phyloP scores from a whole-genome alignment of 805 yeast genomes.

The Cyberlindnera subsufficiens region DNA sequence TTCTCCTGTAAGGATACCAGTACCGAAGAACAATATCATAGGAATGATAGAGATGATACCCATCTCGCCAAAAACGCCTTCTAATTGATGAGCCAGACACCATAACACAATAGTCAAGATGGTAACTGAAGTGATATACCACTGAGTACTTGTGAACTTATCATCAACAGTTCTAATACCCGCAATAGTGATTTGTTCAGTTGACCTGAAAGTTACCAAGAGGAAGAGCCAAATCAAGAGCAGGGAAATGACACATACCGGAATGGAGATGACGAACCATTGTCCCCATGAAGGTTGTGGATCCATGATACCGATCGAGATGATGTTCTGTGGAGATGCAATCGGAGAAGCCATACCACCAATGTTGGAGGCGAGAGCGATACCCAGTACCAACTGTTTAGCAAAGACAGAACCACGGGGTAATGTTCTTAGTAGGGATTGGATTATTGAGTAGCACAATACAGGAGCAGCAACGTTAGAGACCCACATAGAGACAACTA shows the following conservation, averaged over 20 bases:
- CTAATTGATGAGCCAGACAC: slow-evolving; percentile 80
- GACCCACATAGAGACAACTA: slow-evolving; percentile 90
- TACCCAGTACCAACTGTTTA: slow-evolving; percentile 80
- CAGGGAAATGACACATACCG: slow-evolving; percentile 63
- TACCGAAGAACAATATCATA: slow-evolving; percentile 84
- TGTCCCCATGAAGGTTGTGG: slow-evolving; percentile 85
- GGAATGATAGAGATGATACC: slow-evolving; percentile 94
- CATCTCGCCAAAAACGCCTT: slow-evolving; percentile 83
- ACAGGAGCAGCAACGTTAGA: slow-evolving; percentile 98
- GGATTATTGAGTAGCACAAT: slow-evolving; percentile 82
- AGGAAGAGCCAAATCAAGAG: slow-evolving; percentile 69
- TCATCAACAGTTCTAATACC: slow-evolving; percentile 56
- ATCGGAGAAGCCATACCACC: slow-evolving; percentile 99
- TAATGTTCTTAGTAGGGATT: slow-evolving; percentile 79
- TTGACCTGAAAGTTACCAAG: slow-evolving; percentile 56
- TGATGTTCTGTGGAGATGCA: slow-evolving; percentile 93
- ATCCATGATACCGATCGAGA: slow-evolving; percentile 82
- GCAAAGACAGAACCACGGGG: slow-evolving; percentile 76
- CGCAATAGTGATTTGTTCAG: slow-evolving; percentile 37
- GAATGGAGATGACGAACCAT: slow-evolving; percentile 88
- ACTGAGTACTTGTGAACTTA: slow-evolving; percentile 64
- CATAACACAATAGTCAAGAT: slow-evolving; percentile 72
- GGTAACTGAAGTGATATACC: slow-evolving; percentile 67
- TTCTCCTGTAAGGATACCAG: slow-evolving; percentile 79
- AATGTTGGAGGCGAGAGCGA: slow-evolving; percentile 86